Evolutionary conservation across 1,284 basidiomycete species (phyloP).

Genomic region (Vanrija sp.): DNA sequence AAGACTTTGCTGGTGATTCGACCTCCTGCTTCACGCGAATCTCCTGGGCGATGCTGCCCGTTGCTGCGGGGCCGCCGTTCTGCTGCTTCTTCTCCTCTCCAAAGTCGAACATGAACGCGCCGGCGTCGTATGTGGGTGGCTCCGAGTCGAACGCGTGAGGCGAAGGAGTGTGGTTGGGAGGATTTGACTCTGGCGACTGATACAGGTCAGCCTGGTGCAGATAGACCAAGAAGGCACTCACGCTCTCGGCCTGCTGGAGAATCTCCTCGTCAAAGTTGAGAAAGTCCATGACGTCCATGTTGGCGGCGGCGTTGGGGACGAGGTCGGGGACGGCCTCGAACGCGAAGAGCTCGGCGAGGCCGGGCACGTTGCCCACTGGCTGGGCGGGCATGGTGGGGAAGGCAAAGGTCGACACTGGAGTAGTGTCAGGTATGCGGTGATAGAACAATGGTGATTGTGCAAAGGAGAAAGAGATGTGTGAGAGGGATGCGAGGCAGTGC

Average conservation of each 20-base stretch:
- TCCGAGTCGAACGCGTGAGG: conserved; percentile 22
- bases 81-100: conserved; percentile 21
- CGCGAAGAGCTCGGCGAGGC: conserved; percentile 9
- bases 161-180: conserved; percentile 42
- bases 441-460: not conserved
- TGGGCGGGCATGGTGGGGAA: not conserved
- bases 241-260: conserved; percentile 24
- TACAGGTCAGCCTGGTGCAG: conserved; percentile 16
- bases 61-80: conserved; percentile 1
- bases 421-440: not conserved
- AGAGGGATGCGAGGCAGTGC: not conserved
- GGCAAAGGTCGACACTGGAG: not conserved
- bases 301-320: conserved; percentile 25
- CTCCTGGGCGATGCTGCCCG: conserved; percentile 11
- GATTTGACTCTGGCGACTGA: conserved; percentile 40
- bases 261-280: conserved; percentile 38
- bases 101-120: conserved; percentile 30
- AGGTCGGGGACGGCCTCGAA: conserved; percentile 35
- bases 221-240: conserved; percentile 18
- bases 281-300: conserved; percentile 39
- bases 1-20: conserved; percentile 19
- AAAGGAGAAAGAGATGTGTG: not conserved
- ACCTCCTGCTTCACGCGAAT: conserved; percentile 38
- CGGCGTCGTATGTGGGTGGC: conserved; percentile 21
- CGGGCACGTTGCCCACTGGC: too few relatives aligned